Evolutionary conservation across 2,329 filamentous ascomycete species (phyloP), one percentile per base, ranked within the genome.

Genomic region (Venturia effusa): DNA sequence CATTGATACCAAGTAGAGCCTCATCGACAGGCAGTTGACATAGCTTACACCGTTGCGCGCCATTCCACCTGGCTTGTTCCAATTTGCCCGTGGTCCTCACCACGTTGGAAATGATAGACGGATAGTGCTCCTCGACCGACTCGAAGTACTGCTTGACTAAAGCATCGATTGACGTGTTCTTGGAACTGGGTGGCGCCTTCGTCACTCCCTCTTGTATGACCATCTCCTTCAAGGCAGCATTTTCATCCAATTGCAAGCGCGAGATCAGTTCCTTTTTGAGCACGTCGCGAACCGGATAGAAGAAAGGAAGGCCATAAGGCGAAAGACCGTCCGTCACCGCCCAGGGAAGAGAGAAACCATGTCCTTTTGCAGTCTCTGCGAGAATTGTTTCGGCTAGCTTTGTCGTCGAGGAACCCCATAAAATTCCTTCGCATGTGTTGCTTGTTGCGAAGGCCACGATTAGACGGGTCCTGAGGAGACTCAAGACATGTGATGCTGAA

Each of bases 71-170:
- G 2, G 45, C 17, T 32, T 37, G 41, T 11, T 64, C n/a, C 17
- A 65, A 40, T 51, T 66, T 65, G 22, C 27, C 51, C n/a, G 89
- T 88, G 40, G 93, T 99, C 67, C 91, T 85, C 5, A 97, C 93
- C 11, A 99, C 94, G 73, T 99, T 99, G 39, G 92, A 88, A 68
- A 99, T 92, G 64, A 97, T 91, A 64, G 89, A 90, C 3, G 92
- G 90, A 71, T 95, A 97, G 65, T 88, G 88, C 68, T 85, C 84
- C 72, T 96, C 92, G 19, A 96, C 90, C 48, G 86, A 88, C 68
- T 85, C 84, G 71, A 99, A 96, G 74, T 97, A 99, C 64, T 91
- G 87, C 65, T 82, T 78, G 87, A 97, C 92, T 63, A 99, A 83
- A 68, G 92, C 88, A 71, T 97, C 92, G 70, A 99, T 97, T 57